Evolutionary conservation across 768 basidiomycete species (phyloP), one percentile per base, ranked within the genome.

Genomic region (Tricholoma sp.): DNA sequence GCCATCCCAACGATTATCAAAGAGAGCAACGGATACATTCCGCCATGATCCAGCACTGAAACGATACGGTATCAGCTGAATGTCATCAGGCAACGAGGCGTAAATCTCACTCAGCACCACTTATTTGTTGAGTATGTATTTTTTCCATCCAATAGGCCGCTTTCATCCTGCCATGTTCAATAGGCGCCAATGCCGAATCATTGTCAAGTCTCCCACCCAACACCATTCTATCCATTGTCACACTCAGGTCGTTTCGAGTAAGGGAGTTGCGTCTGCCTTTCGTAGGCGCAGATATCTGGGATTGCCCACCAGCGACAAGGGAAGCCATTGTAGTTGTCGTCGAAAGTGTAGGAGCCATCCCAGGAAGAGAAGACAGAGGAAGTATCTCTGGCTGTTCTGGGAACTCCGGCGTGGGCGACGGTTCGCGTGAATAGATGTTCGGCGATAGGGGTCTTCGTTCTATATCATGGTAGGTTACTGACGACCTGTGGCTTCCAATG

Each of bases 61-160:
- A 31, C 45, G 34, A 32, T 5, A 50, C 41, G 10, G 10, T 31
- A 12, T 50, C 29, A 50, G 16, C n/a, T 6, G 9, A n/a, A 27
- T n/a, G 22, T 9, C 10, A 29, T 29, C 9, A 8, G 6, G 24
- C 9, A 18, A 18, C n/a, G 12, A 29, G 9, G 7, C 16, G 16
- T 8, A n/a, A 7, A 50, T 31, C 83, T 73, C 66, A 91, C 90
- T 82, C 79, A 45, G 64, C 64, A 49, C 71, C 66, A 0, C 75
- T 61, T 16, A 84, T 73, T n/a, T 79, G 72, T 54, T 79, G 76
- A 12, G 78, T 74, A 54, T 76, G 69, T 14, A 92, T 60, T 52
- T 71, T 77, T 61, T 91, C 83, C 70, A 86, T 81, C 89, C 90
- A 92, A 64, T 83, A 88, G 0, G 83, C 76, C 1, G 87, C 80